Evolutionary conservation across 371 early-diverging fungal species (phyloP).

Genomic region (Mortierella sp.): DNA sequence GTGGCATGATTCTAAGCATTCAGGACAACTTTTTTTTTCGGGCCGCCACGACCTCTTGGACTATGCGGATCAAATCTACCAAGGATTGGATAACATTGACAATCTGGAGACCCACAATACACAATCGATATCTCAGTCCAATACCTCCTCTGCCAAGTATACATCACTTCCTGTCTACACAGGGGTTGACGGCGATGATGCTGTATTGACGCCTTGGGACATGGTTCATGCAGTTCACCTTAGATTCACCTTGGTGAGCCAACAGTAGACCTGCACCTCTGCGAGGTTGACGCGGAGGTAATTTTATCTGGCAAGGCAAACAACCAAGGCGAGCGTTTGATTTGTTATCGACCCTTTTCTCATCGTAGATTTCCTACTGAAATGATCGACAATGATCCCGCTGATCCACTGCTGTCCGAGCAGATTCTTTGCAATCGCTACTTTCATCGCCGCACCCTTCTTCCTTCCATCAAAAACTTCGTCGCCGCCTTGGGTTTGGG

Average conservation of each 20-base stretch:
- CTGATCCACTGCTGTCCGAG: neutral
- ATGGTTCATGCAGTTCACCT: conserved; percentile 12
- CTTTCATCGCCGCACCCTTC: neutral
- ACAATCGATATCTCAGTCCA: neutral
- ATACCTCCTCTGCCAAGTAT: neutral
- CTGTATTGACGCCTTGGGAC: conserved; percentile 6
- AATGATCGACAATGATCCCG: neutral
- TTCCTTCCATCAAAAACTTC: neutral
- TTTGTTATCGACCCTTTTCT: neutral
- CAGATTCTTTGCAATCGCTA: neutral
- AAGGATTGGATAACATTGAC: neutral
- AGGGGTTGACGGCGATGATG: neutral
- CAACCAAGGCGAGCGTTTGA: neutral
- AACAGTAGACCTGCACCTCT: neutral
- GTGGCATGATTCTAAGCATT: neutral
- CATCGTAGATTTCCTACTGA: neutral
- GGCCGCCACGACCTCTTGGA: neutral
- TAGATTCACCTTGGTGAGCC: neutral
- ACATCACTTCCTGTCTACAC: neutral
- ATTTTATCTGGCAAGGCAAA: neutral
- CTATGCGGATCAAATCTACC: neutral
- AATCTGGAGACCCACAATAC: neutral
- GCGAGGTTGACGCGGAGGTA: neutral
- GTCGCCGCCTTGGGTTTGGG: neutral
- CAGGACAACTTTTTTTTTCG: neutral